These are phyloP conservation scores for Camellia oleifera DNA, from an alignment of 179 eudicot species.

Conservation along the genomic window DNA sequence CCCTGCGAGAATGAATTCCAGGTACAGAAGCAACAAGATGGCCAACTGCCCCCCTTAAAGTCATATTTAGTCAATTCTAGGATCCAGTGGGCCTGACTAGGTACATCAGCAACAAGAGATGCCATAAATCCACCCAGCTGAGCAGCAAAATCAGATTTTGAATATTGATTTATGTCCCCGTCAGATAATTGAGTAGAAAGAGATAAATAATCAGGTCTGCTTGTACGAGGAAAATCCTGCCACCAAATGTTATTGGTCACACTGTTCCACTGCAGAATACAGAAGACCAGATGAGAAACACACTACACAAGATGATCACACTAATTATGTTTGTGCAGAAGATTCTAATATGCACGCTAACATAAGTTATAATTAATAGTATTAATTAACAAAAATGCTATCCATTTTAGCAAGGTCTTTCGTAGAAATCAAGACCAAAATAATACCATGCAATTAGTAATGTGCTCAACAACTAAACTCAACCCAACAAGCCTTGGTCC, in stretches of 20 bases:
- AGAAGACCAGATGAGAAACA: constrained; percentile 15
- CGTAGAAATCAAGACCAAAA: background rate
- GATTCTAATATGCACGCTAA: background rate
- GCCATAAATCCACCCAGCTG: constrained; percentile 93
- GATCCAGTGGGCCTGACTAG: constrained; percentile 81
- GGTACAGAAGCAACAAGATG: constrained; percentile 89
- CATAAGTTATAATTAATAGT: background rate
- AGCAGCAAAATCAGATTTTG: constrained; percentile 84
- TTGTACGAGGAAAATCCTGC: constrained; percentile 82
- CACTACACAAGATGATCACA: constrained; percentile 4
- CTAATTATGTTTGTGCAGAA: background rate
- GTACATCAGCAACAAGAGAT: constrained; percentile 62
- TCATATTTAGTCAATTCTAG: constrained; percentile 75
- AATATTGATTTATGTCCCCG: constrained; percentile 26
- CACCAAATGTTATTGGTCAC: constrained; percentile 94
- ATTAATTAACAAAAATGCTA: background rate
- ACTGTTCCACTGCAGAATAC: constrained; percentile 65
- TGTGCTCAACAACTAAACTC: too few relatives aligned
- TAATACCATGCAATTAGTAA: background rate
- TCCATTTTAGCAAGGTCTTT: background rate
- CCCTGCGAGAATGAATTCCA: constrained; percentile 66
- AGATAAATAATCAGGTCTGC: constrained; percentile 47
- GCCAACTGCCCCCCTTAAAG: constrained; percentile 63
- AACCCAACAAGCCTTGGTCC: too few relatives aligned
- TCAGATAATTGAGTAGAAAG: constrained; percentile 49